These are phyloP conservation scores for Camillea tinctor DNA, from an alignment of 2,329 filamentous ascomycete genomes.

Conservation along the genomic window DNA sequence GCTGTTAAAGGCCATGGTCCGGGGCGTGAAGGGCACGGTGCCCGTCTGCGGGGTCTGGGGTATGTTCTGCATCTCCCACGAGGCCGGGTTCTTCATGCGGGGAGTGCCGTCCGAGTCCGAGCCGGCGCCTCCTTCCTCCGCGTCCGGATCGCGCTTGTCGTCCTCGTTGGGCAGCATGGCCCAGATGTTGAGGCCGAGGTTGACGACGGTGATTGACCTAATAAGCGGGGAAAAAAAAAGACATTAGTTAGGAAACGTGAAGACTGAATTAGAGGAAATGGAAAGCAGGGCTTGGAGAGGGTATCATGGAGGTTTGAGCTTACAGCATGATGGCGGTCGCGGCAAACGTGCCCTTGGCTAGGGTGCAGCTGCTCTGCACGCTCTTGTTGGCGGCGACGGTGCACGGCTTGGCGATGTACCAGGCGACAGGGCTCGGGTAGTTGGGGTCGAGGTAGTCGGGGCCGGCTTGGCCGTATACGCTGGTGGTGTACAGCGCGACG, in stretches of 20 bases:
- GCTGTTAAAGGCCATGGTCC: constrained; percentile 66
- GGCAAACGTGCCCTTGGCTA: constrained; percentile 67
- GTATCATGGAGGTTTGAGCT: constrained; percentile 17
- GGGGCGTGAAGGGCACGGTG: constrained; percentile 56
- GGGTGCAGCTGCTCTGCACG: constrained; percentile 59
- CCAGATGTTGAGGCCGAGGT: constrained; percentile 59
- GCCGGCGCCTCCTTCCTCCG: constrained; percentile 37
- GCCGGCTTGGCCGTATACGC: constrained; percentile 68
- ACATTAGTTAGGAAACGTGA: too few relatives aligned
- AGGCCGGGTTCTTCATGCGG: constrained; percentile 42
- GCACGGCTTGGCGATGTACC: constrained; percentile 75
- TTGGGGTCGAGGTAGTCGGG: constrained; percentile 68
- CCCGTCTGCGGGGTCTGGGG: constrained; percentile 35
- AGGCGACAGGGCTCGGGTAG: constrained; percentile 62
- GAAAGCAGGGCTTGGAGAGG: background rate
- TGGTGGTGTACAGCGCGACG: constrained; percentile 62
- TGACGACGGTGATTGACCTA: constrained; percentile 52
- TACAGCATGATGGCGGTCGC: constrained; percentile 67
- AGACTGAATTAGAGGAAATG: background rate
- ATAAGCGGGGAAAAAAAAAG: constrained; percentile 5
- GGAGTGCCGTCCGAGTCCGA: constrained; percentile 28
- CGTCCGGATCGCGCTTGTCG: constrained; percentile 46
- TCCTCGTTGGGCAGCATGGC: constrained; percentile 56
- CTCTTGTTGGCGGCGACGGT: constrained; percentile 53
- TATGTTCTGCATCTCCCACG: constrained; percentile 60